These are phyloP conservation scores for Quillaja saponaria DNA, from an alignment of 306 rosid genomes.

Conservation along the genomic window DNA sequence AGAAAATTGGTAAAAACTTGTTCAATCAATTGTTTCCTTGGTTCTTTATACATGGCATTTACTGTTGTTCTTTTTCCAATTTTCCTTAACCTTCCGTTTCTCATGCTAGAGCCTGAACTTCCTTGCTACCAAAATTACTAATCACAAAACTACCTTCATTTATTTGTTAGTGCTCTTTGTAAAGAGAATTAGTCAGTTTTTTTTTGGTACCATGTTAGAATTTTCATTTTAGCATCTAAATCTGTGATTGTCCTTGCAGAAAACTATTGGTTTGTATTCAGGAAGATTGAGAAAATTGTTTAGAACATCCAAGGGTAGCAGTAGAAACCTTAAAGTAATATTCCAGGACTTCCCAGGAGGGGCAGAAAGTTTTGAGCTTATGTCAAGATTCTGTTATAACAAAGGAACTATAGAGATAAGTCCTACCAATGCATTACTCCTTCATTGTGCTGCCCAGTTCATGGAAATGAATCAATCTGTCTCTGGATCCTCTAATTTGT, in stretches of 20 bases:
- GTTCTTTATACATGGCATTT: no score
- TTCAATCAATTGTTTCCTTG: no score
- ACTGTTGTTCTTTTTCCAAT: no score
- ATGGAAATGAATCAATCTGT: slow-evolving; percentile 81
- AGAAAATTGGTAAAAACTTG: no score
- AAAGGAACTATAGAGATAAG: slow-evolving; percentile 50
- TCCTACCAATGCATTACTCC: slow-evolving; percentile 59
- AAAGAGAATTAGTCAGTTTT: neutral
- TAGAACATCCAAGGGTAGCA: slow-evolving; percentile 56
- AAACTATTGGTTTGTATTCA: slow-evolving; percentile 55
- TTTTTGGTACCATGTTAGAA: neutral
- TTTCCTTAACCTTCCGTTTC: no score
- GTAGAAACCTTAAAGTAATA: slow-evolving; percentile 62
- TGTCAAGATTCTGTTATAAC: slow-evolving; percentile 73
- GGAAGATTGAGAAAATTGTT: slow-evolving; percentile 67
- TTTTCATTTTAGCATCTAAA: slow-evolving; percentile 26
- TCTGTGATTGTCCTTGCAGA: slow-evolving; percentile 42
- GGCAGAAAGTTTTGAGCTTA: slow-evolving; percentile 78
- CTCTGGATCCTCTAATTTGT: slow-evolving; percentile 42
- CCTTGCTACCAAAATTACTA: no score
- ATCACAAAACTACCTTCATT: no score
- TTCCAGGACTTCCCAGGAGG: slow-evolving; percentile 97
- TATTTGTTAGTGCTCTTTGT: no score
- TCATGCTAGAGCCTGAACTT: no score
- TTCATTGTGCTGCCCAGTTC: slow-evolving; percentile 66